Base-by-base conservation (phyloP, 352 stramenopile genomes). In the Aphanomyces euteiches region DNA sequence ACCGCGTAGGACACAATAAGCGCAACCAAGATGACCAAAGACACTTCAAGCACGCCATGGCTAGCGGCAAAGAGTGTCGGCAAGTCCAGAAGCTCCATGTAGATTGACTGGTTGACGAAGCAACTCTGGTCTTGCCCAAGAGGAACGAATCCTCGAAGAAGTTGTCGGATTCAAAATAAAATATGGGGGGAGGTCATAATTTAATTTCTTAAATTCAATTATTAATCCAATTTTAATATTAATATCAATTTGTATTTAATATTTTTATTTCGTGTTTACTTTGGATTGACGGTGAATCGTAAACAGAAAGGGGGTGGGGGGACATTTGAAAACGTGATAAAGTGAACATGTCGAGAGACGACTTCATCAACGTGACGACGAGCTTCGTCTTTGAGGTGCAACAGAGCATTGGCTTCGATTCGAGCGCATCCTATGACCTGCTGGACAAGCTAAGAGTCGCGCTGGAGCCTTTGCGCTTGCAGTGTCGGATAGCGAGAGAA, bases 301-400 rank as follows among this genome's bases (percentile, higher is more conserved):
- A 53, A 53, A 53, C 13, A n/a, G 45, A n/a, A 15, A 19, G 45
- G 45, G n/a, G 45, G 13, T n/a, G 45, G 45, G 28, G 28, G 28
- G 28, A 28, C 28, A 28, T 28, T 28, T 28, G 28, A 28, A 28
- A 28, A 28, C 28, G 28, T 28, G 28, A 28, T 2, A 28, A 2
- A 2, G 28, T 28, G 28, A 21, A 37, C 36, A 69, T 69, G 63
- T 69, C 63, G 37, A 50, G 34, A 8, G 63, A 69, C 8, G 63
- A 50, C 4, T 69, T 69, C 21, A 39, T 69, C 13, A 47, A 69
- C 17, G n/a, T 69, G n/a, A 58, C 50, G 7, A 69, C 7, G 10
- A 59, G n/a, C 43, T 69, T 69, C 37, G 63, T 69, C 17, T 47
- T 58, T 38, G 63, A 69, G 3, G 50, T 43, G 47, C 47, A 69